These are phyloP conservation scores for Globisporangium solare DNA, from an alignment of 352 stramenopile species.

Conservation along the genomic window DNA sequence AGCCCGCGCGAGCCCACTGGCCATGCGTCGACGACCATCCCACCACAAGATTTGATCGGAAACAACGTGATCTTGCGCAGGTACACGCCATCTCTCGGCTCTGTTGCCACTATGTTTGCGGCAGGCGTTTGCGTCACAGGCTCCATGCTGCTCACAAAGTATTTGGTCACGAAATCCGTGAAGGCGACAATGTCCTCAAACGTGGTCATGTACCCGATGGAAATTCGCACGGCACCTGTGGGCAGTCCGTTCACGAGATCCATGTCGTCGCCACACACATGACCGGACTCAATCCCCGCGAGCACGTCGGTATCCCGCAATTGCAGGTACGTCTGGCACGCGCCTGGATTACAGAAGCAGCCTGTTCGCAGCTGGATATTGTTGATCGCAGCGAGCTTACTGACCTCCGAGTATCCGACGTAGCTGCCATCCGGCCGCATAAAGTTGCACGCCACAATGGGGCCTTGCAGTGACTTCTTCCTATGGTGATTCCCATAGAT, in stretches of 20 bases:
- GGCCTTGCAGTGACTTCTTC: conserved; percentile 16
- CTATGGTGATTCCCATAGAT: conserved; percentile 39
- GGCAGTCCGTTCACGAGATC: conserved; percentile 60
- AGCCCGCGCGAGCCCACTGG: conserved; percentile 53
- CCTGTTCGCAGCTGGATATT: conserved; percentile 67
- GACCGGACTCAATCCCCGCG: conserved; percentile 45
- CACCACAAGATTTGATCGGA: conserved; percentile 75
- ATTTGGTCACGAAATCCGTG: conserved; percentile 44
- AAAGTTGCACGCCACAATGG: conserved; percentile 68
- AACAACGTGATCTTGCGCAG: conserved; percentile 62
- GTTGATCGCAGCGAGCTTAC: conserved; percentile 63
- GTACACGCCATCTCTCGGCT: conserved; percentile 10
- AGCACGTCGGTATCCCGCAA: conserved; percentile 50
- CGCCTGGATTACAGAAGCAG: conserved; percentile 80
- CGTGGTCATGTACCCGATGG: conserved; percentile 73
- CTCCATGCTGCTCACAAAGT: conserved; percentile 44
- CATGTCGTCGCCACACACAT: conserved; percentile 69
- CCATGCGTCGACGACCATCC: conserved; percentile 52
- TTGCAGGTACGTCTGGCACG: conserved; percentile 60
- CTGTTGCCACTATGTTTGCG: neutral
- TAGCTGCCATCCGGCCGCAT: conserved; percentile 42
- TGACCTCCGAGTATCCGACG: conserved; percentile 67
- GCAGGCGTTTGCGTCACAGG: conserved; percentile 4
- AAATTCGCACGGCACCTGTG: conserved; percentile 67
- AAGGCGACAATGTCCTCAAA: conserved; percentile 60